These are phyloP conservation scores for Onygenales sp. DNA, from an alignment of 2,329 filamentous ascomycete genomes.

Conservation along the genomic window DNA sequence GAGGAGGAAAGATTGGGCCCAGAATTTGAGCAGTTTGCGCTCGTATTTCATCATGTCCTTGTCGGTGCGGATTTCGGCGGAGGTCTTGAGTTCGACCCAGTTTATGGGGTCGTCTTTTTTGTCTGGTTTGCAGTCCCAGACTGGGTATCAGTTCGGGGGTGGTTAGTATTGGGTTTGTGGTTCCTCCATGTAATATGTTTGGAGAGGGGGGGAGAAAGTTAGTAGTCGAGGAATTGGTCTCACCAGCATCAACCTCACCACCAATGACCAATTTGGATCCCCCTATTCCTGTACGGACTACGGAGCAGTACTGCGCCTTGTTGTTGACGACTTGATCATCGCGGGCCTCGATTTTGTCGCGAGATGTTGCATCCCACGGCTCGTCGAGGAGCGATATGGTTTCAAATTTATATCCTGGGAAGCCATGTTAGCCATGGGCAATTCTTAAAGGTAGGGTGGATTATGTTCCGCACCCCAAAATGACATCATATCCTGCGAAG, in stretches of 20 bases:
- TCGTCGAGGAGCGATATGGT: slow-evolving; percentile 66
- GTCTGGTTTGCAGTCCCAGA: slow-evolving; percentile 73
- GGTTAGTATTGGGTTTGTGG: background rate
- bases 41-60: slow-evolving; percentile 69
- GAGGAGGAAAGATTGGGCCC: slow-evolving; percentile 91
- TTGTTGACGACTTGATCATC: slow-evolving; percentile 69
- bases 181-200: background rate
- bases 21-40: slow-evolving; percentile 86
- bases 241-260: slow-evolving; percentile 87
- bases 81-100: slow-evolving; percentile 93
- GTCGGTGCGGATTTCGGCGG: slow-evolving; percentile 58
- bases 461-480: slow-evolving; percentile 63
- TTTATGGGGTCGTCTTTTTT: slow-evolving; percentile 60
- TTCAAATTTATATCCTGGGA: slow-evolving; percentile 89
- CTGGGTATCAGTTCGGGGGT: slow-evolving; percentile 28
- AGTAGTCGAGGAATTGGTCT: slow-evolving; percentile 16
- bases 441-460: background rate
- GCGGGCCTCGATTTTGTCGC: slow-evolving; percentile 70
- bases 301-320: slow-evolving; percentile 88
- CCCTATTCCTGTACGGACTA: slow-evolving; percentile 82
- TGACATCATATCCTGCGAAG: slow-evolving; percentile 71
- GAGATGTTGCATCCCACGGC: slow-evolving; percentile 62
- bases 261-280: slow-evolving; percentile 66
- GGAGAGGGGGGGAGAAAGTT: background rate
- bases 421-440: background rate